phyloP scores from a whole-genome alignment of 1,284 basidiomycete genomes.

The Rhodotorula mucilaginosa region DNA sequence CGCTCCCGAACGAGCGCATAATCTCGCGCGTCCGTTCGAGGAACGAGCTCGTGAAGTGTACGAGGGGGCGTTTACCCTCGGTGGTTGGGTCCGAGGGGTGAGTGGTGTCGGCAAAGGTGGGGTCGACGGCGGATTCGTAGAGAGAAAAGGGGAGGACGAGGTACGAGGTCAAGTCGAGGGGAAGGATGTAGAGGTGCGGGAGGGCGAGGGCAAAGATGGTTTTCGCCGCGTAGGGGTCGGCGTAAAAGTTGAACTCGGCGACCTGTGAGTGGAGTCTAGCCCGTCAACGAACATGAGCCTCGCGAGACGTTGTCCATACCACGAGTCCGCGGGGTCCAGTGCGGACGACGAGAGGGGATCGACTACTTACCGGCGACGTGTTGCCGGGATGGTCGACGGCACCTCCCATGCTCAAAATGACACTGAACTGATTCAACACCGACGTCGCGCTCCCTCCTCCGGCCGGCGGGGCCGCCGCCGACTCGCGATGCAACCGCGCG shows the following conservation, averaged over 20 bases:
- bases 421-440: conserved; percentile 55
- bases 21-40: conserved; percentile 67
- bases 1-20: conserved; percentile 68
- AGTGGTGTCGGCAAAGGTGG: conserved; percentile 46
- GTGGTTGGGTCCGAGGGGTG: conserved; percentile 8
- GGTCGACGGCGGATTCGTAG: conserved; percentile 54
- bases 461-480: conserved; percentile 42
- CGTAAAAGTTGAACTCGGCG: conserved; percentile 91
- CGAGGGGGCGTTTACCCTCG: conserved; percentile 30
- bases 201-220: conserved; percentile 37
- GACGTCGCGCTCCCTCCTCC: conserved; percentile 52
- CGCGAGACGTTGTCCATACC: neutral
- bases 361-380: conserved; percentile 62
- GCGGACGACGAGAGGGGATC: too few relatives aligned
- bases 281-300: neutral
- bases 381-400: conserved; percentile 90
- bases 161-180: conserved; percentile 74
- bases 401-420: conserved; percentile 92
- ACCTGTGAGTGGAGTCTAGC: conserved; percentile 36
- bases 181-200: conserved; percentile 61
- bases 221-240: conserved; percentile 82
- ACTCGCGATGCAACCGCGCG: conserved; percentile 59
- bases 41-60: conserved; percentile 73
- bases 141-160: conserved; percentile 70
- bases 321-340: neutral